A percentile compares a stretch with the other conserved stretches of the same genome.
Evolutionary conservation across 2,329 filamentous ascomycete species (phyloP).

Genomic region (Aspergillus arachidicola): DNA sequence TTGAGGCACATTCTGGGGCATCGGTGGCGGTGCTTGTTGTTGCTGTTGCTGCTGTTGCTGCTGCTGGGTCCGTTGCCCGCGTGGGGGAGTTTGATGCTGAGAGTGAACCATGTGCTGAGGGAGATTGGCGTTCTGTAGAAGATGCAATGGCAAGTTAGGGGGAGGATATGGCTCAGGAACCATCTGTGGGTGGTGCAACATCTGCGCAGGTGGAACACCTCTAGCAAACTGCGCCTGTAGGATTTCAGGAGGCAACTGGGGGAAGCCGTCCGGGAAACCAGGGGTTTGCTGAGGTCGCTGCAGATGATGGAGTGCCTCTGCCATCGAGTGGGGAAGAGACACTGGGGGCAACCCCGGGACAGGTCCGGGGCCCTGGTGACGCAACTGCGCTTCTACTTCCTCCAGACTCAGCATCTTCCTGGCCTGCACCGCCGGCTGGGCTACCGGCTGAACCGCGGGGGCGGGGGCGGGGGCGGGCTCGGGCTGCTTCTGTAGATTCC

Average conservation of each 20-base stretch:
- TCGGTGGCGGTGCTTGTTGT: conserved; percentile 33
- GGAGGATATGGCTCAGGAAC: conserved; percentile 46
- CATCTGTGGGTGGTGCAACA: conserved; percentile 42
- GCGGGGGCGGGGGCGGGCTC: conserved; percentile 19
- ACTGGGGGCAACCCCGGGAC: conserved; percentile 27
- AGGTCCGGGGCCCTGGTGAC: conserved; percentile 58
- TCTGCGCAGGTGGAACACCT: conserved; percentile 39
- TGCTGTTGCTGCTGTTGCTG: conserved; percentile 37
- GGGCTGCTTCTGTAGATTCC: conserved; percentile 65
- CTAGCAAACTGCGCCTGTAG: conserved; percentile 48
- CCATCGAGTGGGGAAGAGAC: conserved; percentile 30
- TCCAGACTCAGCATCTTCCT: conserved; percentile 93
- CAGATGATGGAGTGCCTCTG: conserved; percentile 34
- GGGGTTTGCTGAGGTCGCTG: conserved; percentile 36
- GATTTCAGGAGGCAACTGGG: conserved; percentile 47
- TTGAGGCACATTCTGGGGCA: conserved; percentile 38
- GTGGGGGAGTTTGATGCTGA: conserved; percentile 40
- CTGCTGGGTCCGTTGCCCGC: conserved; percentile 39
- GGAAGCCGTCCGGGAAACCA: conserved; percentile 33
- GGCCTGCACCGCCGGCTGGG: conserved; percentile 37
- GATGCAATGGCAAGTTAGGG: conserved; percentile 65
- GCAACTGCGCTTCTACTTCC: conserved; percentile 94
- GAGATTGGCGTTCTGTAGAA: conserved; percentile 77
- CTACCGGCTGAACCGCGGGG: not conserved
- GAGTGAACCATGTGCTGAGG: conserved; percentile 49